Conservation (phyloP, 768 basidiomycete genomes). For the Trametes cingulata region DNA sequence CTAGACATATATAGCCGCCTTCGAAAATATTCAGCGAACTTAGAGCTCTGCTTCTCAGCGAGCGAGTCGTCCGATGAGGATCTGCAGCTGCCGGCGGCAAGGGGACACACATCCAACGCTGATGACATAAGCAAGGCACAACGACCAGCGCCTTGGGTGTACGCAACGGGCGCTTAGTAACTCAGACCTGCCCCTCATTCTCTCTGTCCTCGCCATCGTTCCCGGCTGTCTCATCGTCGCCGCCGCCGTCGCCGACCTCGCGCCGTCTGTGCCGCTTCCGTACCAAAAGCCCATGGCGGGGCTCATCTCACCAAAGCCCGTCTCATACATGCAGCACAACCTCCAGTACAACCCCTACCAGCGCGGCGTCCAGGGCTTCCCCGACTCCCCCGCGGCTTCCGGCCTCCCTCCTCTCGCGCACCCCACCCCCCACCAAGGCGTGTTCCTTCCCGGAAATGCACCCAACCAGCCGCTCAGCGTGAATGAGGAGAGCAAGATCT, state of each 20-base stretch:
- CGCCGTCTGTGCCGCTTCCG: slow-evolving; percentile 5
- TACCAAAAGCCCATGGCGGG: slow-evolving; percentile 31
- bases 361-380: slow-evolving; percentile 53
- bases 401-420: slow-evolving; percentile 52
- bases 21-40: too few species aligned
- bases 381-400: slow-evolving; percentile 63
- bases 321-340: slow-evolving; percentile 58
- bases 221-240: slow-evolving; percentile 2
- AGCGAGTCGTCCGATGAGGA: background rate
- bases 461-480: slow-evolving; percentile 24
- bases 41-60: too few species aligned
- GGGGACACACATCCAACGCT: background rate
- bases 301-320: slow-evolving; percentile 34
- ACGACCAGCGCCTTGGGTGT: background rate
- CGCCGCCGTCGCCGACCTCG: slow-evolving; percentile 6
- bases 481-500: slow-evolving; percentile 81
- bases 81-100: background rate
- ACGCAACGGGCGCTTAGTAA: background rate
- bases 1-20: too few species aligned
- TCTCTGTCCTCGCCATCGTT: background rate
- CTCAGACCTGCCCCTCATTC: background rate
- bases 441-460: slow-evolving; percentile 31
- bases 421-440: slow-evolving; percentile 44
- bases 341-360: slow-evolving; percentile 61
- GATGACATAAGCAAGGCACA: slow-evolving; percentile 10